These are phyloP conservation scores for Globisporangium rhizosaccharum DNA, from an alignment of 352 stramenopile genomes.

Conservation along the genomic window DNA sequence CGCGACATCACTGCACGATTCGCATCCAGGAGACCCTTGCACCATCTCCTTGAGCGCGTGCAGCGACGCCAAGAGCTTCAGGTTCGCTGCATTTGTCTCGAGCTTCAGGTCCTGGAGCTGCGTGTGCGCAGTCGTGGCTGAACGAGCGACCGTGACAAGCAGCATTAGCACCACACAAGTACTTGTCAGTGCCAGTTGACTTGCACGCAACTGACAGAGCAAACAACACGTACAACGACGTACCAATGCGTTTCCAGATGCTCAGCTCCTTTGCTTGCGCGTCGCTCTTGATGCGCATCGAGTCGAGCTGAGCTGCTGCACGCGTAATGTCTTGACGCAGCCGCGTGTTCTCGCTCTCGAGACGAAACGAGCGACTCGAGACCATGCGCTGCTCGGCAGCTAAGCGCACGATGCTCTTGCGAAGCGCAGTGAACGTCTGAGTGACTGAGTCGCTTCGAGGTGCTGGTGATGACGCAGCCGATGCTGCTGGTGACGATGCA, in stretches of 20 bases:
- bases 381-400: constrained; percentile 23
- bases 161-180: background rate
- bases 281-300: constrained; percentile 22
- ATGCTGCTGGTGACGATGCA: background rate
- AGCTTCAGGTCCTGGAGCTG: constrained; percentile 5
- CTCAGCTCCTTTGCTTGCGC: constrained; percentile 18
- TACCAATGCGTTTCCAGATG: constrained; percentile 34
- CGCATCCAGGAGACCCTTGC: constrained; percentile 1
- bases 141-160: background rate
- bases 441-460: background rate
- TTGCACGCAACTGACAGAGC: background rate
- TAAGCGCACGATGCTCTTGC: constrained; percentile 14
- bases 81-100: constrained; percentile 6
- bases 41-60: constrained; percentile 5
- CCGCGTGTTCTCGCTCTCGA: constrained; percentile 22
- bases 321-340: constrained; percentile 24
- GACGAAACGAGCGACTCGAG: constrained; percentile 27
- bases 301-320: constrained; percentile 11
- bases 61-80: background rate
- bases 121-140: constrained; percentile 8
- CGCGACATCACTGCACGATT: background rate
- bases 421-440: constrained; percentile 20
- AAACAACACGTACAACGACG: background rate
- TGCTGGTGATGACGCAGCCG: background rate
- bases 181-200: background rate